Conservation (phyloP, 306 rosid genomes). For the Begonia peltatifolia region DNA sequence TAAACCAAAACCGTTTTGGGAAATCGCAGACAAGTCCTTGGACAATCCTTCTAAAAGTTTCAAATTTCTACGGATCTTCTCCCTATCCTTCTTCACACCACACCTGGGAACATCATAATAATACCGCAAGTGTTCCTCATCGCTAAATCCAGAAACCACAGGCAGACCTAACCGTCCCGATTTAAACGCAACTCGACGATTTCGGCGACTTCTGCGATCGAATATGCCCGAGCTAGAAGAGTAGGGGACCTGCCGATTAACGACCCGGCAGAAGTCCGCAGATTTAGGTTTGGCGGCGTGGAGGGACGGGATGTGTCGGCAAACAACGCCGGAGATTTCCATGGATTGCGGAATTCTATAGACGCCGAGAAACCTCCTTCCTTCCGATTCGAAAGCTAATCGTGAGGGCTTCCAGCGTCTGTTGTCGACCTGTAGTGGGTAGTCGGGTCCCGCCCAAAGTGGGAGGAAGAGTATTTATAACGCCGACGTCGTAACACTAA, state of each 20-base stretch:
- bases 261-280: slow-evolving; percentile 59
- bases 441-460: too few relatives aligned
- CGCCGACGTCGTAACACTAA: too few relatives aligned
- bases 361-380: neutral
- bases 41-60: slow-evolving; percentile 41
- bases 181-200: slow-evolving; percentile 6
- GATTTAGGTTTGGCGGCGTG: neutral
- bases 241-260: slow-evolving; percentile 26
- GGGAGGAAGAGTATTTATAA: too few relatives aligned
- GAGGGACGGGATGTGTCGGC: neutral
- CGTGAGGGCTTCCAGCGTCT: too few relatives aligned
- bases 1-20: slow-evolving; percentile 22
- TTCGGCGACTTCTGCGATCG: slow-evolving; percentile 8
- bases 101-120: slow-evolving; percentile 18
- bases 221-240: slow-evolving; percentile 4
- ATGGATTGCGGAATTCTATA: neutral
- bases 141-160: slow-evolving; percentile 31
- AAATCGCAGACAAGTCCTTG: slow-evolving; percentile 15
- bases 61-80: slow-evolving; percentile 40
- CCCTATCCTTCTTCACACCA: slow-evolving; percentile 15
- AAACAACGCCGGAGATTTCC: slow-evolving; percentile 1
- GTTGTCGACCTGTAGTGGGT: too few relatives aligned
- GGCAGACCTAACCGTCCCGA: slow-evolving; percentile 6
- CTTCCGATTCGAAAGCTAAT: too few relatives aligned
- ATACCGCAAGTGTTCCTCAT: slow-evolving; percentile 39